Percentiles rank a stretch among this genome's conserved stretches.
These are phyloP conservation scores for Boletus subparvulus DNA, from an alignment of 768 basidiomycete genomes.

Conservation along the genomic window DNA sequence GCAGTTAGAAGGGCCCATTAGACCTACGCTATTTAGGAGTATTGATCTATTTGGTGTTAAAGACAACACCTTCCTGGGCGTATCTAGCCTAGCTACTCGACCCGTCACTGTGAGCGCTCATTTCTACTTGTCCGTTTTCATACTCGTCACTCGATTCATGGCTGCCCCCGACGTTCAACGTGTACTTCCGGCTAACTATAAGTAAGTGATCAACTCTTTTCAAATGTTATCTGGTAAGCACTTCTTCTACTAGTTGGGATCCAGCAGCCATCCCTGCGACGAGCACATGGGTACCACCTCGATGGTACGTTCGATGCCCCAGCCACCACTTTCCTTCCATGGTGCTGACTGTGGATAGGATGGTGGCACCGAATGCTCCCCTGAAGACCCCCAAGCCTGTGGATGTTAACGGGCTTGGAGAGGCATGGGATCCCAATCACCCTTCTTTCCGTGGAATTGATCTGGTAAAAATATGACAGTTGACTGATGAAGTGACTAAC, in stretches of 20 bases:
- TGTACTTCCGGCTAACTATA: conserved; percentile 11
- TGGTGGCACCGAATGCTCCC: conserved; percentile 13
- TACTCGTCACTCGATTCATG: conserved; percentile 10
- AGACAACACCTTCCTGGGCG: neutral
- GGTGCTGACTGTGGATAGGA: conserved; percentile 11
- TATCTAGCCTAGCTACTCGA: neutral
- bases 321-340: neutral
- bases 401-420: conserved; percentile 23
- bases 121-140: neutral
- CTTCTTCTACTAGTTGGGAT: conserved; percentile 19
- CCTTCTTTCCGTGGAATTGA: conserved; percentile 26
- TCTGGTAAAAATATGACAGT: conserved; percentile 11
- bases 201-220: conserved; percentile 7
- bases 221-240: neutral
- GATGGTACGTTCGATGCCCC: conserved; percentile 12
- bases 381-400: neutral
- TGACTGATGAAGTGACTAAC: neutral
- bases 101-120: neutral
- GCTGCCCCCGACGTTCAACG: conserved; percentile 24
- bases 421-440: conserved; percentile 19
- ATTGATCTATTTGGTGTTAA: neutral
- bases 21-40: no score
- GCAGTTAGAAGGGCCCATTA: no score
- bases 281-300: conserved; percentile 29
- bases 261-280: conserved; percentile 20